Base-by-base conservation (phyloP, 2,329 filamentous ascomycete genomes). In the Calonectria pteridis region DNA sequence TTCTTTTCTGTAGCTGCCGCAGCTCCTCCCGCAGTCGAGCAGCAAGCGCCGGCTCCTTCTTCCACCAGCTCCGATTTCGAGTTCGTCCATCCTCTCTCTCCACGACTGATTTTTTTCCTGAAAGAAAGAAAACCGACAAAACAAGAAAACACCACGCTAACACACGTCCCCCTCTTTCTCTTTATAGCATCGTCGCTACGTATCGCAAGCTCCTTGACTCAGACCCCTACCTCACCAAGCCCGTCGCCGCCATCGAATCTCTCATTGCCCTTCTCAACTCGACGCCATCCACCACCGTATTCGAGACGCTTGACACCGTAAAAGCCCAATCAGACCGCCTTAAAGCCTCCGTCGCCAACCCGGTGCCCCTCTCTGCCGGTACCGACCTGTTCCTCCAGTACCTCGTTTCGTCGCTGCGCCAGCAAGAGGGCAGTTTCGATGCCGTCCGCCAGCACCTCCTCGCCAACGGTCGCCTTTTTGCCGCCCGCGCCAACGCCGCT, bases 301-400 rank as follows among this genome's bases (percentile, higher is more conserved):
- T 94, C 86, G 97, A 99, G 87, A 98, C 96, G 43, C 93, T 98
- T 83, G 93, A 96, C 79, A 91, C 96, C 58, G 91, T 98, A 76
- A 92, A 93, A 81, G 91, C 90, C 59, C 93, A 97, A 82, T 96
- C 95, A 65, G 89, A 91, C 67, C 91, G 92, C 80, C 91, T 99
- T 76, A 96, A 96, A 84, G 89, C 89, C 72, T 92, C 93, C 26
- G 93, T 98, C 67, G 89, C 93, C 10, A 98, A 99, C 86, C 94
- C 96, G 18, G 94, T 98, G 71, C 96, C 96, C 6, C 91, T 98
- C 20, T 95, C 94, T 63, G 97, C 97, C 69, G 97, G 97, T 80
- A 98, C 96, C 73, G 96, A 98, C 84, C 92, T 98, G 73, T 98
- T 99, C 88, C 94, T 97, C 84, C 94, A 96, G 83, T 98, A 98